Evolutionary conservation across 805 yeast species (phyloP), one percentile per base, ranked within the genome.

Genomic region (Saccharomycopsis fibuligera): DNA sequence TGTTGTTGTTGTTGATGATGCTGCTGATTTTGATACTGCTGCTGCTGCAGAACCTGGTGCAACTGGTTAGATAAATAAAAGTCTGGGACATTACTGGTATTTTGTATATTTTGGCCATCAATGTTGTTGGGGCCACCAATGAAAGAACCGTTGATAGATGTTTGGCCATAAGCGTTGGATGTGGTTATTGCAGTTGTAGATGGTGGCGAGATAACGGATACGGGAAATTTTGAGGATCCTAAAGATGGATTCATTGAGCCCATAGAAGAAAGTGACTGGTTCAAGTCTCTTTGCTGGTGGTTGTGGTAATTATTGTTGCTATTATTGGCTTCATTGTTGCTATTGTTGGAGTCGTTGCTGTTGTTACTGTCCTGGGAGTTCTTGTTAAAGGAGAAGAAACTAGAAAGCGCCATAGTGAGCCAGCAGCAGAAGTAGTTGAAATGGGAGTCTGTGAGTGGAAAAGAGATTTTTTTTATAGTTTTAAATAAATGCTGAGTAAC

Each of bases 241-340:
- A 47, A 23, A 25, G 49, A 16, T 23, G 43, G 23, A 31, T 35
- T 35, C 23, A 22, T 44, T 25, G 40, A 38, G 42, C 22, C 21
- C 9, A 44, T 14, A 4, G 48, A 37, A 9, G 48, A 44, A 4
- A 47, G 35, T 51, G 60, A 9, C 56, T 58, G 21, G 58, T 56
- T 35, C 54, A 48, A 42, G 54, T 57, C 31, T 55, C 55, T 38
- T 50, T 53, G 37, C 39, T 54, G 30, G 14, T 38, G 12, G 10
- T 6, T 6, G 6, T 54, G 30, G 14, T 38, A 10, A 4, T 6
- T 6, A 6, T 10, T 10, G 39, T 9, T 40, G 27, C 41, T 19
- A 35, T 21, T 29, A 21, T 31, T 48, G 43, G 21, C 27, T 37
- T 31, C 31, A 35, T 22, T 43, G 47, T 36, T 41, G 49, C 22